Base-by-base conservation (phyloP, 2,329 filamentous ascomycete species). In the Lasiodiplodia citricola region DNA sequence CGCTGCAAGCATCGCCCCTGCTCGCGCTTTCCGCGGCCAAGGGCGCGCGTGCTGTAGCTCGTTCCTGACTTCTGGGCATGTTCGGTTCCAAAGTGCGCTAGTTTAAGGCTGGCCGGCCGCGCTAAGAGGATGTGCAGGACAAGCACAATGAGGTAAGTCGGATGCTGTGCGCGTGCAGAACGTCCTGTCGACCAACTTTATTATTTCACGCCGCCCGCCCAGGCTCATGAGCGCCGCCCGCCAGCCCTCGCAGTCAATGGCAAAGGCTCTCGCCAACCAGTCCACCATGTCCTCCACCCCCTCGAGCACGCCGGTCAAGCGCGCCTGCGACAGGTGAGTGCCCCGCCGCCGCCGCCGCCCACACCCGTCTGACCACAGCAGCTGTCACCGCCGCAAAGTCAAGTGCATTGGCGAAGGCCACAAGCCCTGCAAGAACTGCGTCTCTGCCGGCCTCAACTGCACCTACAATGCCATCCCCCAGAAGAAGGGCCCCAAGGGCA, bases 391-490 rank as follows among this genome's bases (percentile, higher is more conserved):
- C 66, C 78, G 83, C 56, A 85, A 85, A 73, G 83, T 85, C 69
- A 84, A 84, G 71, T 85, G 83, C 74, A 83, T 85, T 68, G 82
- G 81, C 65, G 83, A 85, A 73, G 81, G 82, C 69, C 80, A 80
- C 38, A 79, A 80, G 67, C 86, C 87, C 4, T 90, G 88, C 80
- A 87, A 87, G 77, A 88, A 89, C 74, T 90, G 88, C 76, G 78
- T 83, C 66, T 85, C 85, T 68, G 87, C 87, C 37, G 84, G 86
- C 28, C 82, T 90, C 70, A 83, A 80, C n/a, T 90, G 88, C 80
- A 90, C 87, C 71, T 87, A 88, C 76, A 88, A 90, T 73, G 87
- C 88, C 73, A 85, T 90, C 54, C 88, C 88, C 16, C 86, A 88
- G 76, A 89, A 89, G 77, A 86, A 89, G 72, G 88, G 88, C 2